Percentiles rank a stretch among this genome's conserved stretches.
Evolutionary conservation across 305 asterid genomes (phyloP).

Genomic region (Fraxinus albicans): DNA sequence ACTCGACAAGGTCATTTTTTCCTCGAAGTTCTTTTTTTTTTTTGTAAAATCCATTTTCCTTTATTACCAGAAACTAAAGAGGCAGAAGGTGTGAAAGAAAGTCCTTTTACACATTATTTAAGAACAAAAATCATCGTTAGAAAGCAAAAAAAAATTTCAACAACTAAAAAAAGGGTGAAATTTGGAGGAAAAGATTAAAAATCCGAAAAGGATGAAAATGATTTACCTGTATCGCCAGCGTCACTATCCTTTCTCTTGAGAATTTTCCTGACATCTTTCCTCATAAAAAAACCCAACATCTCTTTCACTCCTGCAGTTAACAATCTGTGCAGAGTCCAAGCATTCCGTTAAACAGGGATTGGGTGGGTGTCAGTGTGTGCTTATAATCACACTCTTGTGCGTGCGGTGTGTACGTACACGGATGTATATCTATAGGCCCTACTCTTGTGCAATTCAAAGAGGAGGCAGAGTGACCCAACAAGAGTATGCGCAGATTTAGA

Average conservation of each 20-base stretch:
- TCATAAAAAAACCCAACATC: conserved; percentile 62
- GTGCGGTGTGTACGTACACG: not conserved
- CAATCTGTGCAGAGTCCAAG: conserved; percentile 21
- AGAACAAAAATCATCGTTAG: conserved; percentile 10
- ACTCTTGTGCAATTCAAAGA: not conserved
- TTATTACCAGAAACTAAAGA: not conserved
- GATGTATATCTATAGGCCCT: conserved; percentile 21
- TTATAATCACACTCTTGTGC: not conserved
- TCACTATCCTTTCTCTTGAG: conserved; percentile 99
- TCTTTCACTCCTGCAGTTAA: conserved; percentile 21
- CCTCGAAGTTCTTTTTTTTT: not conserved
- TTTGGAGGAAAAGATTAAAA: not conserved
- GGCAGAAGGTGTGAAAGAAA: not conserved
- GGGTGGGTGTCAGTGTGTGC: not conserved
- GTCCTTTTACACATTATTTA: not conserved
- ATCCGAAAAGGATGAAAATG: not conserved
- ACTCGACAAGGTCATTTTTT: not conserved
- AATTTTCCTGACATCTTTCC: conserved; percentile 76
- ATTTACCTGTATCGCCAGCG: conserved; percentile 84
- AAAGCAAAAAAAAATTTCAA: not conserved
- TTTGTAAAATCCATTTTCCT: conserved; percentile 8
- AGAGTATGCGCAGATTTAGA: conserved; percentile 23
- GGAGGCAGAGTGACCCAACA: conserved; percentile 12
- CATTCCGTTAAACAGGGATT: conserved; percentile 21
- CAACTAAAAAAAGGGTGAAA: not conserved